Evolutionary conservation across 2,329 filamentous ascomycete species (phyloP), one percentile per base, ranked within the genome.

Genomic region (Cyphellophora europaea): DNA sequence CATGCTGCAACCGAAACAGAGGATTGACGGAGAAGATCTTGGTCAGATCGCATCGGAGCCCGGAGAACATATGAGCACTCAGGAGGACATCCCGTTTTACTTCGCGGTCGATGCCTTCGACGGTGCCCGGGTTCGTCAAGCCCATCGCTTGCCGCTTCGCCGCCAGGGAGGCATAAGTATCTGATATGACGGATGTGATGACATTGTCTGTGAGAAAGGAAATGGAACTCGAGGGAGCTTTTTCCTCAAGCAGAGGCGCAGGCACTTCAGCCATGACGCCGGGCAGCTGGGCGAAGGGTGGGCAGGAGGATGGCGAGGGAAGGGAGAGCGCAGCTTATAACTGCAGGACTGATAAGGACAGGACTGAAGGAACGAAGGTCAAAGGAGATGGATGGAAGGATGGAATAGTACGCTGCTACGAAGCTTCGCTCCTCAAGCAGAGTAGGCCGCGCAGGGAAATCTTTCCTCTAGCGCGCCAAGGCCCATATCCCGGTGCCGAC

Each of bases 1-100:
- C 85, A 67, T 98, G 91, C 48, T 89, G 95, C 51, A 95, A 83
- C 66, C 96, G 89, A 72, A 98, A 98, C 49, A 96, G 69, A 39
- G 91, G 91, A 38, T 79, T 77, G 60, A 93, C 77, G 72, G 87
- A 91, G 67, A 96, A 93, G 57, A 86, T 79, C 72, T 95, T 96
- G 58, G 87, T 95, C 58, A 96, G 71, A 63, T 98, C 91, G 60
- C 89, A 93, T 58, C 89, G 84, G 61, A 98, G 74, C 54, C 91
- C 91, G 29, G 85, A 83, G 71, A 98, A 96, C 78, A 91, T 93
- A 62, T 86, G 83, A 71, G 95, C 94, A 66, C 82, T 91, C 54
- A 95, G 77, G 59, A 96, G 81, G 52, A 95, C 88, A 74, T 95
- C 88, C 65, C 88, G 87, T 68, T 93, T 82, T 44, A 95, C 87